Conservation (phyloP, 208 protist species). For the Wallacemonas sp. region DNA sequence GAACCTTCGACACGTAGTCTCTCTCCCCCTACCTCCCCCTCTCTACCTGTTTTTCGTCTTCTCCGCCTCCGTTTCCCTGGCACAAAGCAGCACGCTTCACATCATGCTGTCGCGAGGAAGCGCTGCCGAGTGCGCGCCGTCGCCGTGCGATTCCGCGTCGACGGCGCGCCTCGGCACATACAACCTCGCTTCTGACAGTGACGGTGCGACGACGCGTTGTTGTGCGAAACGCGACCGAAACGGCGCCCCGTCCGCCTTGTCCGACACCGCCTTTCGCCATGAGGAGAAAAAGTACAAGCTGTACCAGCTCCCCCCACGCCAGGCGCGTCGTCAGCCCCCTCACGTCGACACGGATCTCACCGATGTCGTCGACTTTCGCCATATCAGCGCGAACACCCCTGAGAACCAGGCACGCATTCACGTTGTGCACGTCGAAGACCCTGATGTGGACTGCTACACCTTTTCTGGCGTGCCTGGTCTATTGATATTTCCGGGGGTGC, state of each 20-base stretch:
- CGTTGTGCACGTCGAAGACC: conserved; percentile 16
- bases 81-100: no score
- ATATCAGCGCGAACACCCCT: conserved; percentile 54
- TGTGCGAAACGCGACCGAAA: conserved; percentile 8
- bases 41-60: no score
- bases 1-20: no score
- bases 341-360: conserved; percentile 39
- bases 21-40: no score
- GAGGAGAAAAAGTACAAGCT: conserved; percentile 74
- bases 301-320: conserved; percentile 47
- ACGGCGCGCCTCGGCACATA: no score
- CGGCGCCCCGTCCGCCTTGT: conserved; percentile 7
- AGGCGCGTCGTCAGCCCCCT: conserved; percentile 25
- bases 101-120: no score
- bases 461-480: conserved; percentile 72
- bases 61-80: no score
- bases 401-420: conserved; percentile 43
- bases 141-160: no score
- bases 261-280: conserved; percentile 42
- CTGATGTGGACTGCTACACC: conserved; percentile 53
- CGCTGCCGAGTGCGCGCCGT: no score
- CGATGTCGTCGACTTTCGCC: conserved; percentile 58
- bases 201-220: not conserved
- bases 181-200: not conserved
- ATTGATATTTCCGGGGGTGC: conserved; percentile 50